Evolutionary conservation across 768 basidiomycete genomes (phyloP), one percentile per base, ranked within the genome.

Genomic region (Termitomyces sp.): DNA sequence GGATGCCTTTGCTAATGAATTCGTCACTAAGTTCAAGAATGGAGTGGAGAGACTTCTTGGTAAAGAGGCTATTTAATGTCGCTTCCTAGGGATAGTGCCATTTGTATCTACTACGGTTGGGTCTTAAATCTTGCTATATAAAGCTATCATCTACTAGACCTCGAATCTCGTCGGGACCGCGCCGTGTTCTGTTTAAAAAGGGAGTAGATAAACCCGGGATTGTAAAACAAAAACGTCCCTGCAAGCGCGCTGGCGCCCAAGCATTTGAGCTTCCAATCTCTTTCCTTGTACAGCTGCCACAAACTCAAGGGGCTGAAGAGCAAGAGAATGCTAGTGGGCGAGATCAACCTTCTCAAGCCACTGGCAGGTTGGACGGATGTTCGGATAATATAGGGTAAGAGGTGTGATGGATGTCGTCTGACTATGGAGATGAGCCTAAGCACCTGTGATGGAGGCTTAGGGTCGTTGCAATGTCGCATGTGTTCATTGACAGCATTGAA

Each of bases 1-100:
- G 5, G 58, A 61, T n/a, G 40, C 9, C 2, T 55, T 72, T 34
- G 68, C 61, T 16, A 67, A 71, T 1, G 39, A 53, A n/a, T 71
- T 72, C 40, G 56, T 66, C 43, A 32, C 50, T 10, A 47, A 62
- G 8, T 67, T 71, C 43, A 52, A 55, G 50, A 34, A 20, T 47
- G 61, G 58, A 27, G 32, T 65, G 13, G 53, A 58, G 26, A 47
- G 48, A 16, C 42, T 64, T 46, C 40, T 61, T 24, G 52, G 30
- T 13, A 42, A 45, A 26, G 53, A 18, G 39, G 3, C 43, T n/a
- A 43, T 2, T 22, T 26, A 47, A 45, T 46, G 45, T 12, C 13
- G 43, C 14, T 36, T 18, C 18, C 18, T n/a, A 30, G 32, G 33
- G 20, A 16, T 42, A 3, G 43, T 44, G 43, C 18, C 22, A 10